phyloP scores from a whole-genome alignment of 2,329 filamentous ascomycete species.

The Trichoderma koningiopsis region DNA sequence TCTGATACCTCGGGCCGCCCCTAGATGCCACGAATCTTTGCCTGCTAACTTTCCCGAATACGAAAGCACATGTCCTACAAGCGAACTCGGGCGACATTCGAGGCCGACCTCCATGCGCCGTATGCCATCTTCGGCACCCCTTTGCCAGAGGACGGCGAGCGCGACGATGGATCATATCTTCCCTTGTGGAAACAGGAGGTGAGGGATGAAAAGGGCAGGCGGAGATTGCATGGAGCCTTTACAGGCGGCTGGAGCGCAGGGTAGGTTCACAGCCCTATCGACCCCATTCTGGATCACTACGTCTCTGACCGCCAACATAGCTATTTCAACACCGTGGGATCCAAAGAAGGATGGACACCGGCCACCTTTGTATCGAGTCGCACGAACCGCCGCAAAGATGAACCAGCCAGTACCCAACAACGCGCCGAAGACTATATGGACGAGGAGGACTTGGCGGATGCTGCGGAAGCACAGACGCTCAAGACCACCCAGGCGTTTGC shows the following conservation, averaged over 20 bases:
- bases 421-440: conserved; percentile 94
- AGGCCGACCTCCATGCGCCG: conserved; percentile 72
- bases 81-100: conserved; percentile 76
- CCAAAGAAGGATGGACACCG: conserved; percentile 96
- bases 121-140: conserved; percentile 84
- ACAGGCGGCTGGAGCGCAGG: conserved; percentile 96
- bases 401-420: conserved; percentile 58
- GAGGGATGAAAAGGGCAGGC: conserved; percentile 85
- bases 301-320: conserved; percentile 46
- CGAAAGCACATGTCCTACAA: conserved; percentile 68
- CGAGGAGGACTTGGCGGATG: conserved; percentile 89
- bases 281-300: neutral
- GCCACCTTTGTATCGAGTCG: conserved; percentile 91
- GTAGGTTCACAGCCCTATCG: conserved; percentile 53
- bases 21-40: neutral
- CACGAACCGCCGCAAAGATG: conserved; percentile 71
- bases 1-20: neutral
- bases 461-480: conserved; percentile 73
- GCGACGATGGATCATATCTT: conserved; percentile 89
- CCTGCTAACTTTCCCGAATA: neutral
- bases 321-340: conserved; percentile 97
- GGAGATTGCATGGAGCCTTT: conserved; percentile 92
- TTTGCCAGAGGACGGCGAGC: conserved; percentile 76
- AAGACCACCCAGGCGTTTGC: conserved; percentile 75
- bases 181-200: conserved; percentile 99